A percentile compares a stretch with the other conserved stretches of the same genome.
Evolutionary conservation across 257 asterid species (phyloP).

Genomic region (Echium plantagineum): DNA sequence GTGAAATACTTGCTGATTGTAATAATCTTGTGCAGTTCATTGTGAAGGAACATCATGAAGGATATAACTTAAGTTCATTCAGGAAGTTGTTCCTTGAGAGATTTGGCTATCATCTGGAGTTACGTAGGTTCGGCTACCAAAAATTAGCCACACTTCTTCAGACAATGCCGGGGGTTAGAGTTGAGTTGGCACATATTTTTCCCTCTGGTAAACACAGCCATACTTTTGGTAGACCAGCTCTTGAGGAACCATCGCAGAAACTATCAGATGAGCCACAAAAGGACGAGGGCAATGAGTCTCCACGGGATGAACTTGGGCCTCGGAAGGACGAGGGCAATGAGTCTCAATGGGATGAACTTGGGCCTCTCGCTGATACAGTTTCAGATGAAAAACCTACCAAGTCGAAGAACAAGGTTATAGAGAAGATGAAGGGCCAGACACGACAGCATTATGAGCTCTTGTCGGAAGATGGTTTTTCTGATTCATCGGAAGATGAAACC

Average conservation of each 20-base stretch:
- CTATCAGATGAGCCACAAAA: slow-evolving; percentile 21
- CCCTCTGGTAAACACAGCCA: slow-evolving; percentile 29
- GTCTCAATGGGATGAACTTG: slow-evolving; percentile 80
- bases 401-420: slow-evolving; percentile 16
- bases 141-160: slow-evolving; percentile 46
- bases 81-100: slow-evolving; percentile 44
- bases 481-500: slow-evolving; percentile 48
- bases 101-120: slow-evolving; percentile 56
- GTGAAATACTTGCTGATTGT: slow-evolving; percentile 49
- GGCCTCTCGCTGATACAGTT: slow-evolving; percentile 37
- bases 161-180: slow-evolving; percentile 43
- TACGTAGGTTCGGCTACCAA: slow-evolving; percentile 52
- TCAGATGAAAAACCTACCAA: slow-evolving; percentile 18
- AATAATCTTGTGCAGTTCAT: slow-evolving; percentile 44
- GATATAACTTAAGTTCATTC: slow-evolving; percentile 43
- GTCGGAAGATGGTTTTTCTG: slow-evolving; percentile 38
- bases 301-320: slow-evolving; percentile 90
- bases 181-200: slow-evolving; percentile 38
- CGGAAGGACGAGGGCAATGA: slow-evolving; percentile 41
- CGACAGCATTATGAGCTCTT: slow-evolving; percentile 37
- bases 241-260: slow-evolving; percentile 13
- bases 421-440: slow-evolving; percentile 13
- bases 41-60: slow-evolving; percentile 56
- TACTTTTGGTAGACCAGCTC: slow-evolving; percentile 12
- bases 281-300: slow-evolving; percentile 43